Conservation (phyloP, 2,329 filamentous ascomycete genomes). For the Hypoxylon sp. region DNA sequence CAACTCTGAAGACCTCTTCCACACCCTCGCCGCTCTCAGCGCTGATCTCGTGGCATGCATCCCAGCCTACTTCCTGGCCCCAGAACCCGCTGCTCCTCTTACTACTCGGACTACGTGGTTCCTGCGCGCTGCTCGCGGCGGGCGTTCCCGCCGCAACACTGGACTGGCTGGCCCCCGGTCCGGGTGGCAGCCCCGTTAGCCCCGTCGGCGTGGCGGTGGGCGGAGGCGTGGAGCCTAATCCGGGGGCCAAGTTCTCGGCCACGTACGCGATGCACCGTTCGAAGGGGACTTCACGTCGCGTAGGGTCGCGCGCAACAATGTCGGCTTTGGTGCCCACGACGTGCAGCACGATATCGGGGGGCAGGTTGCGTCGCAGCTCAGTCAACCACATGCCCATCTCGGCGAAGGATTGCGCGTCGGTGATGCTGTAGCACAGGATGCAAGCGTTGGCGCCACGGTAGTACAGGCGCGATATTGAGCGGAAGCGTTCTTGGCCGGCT, state of each 20-base stretch:
- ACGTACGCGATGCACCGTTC: slow-evolving; percentile 97
- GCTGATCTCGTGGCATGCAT: slow-evolving; percentile 96
- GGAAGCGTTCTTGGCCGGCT: slow-evolving; percentile 94
- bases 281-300: slow-evolving; percentile 86
- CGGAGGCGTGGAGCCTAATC: slow-evolving; percentile 76
- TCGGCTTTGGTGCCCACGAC: slow-evolving; percentile 97
- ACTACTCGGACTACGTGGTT: slow-evolving; percentile 72
- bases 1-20: slow-evolving; percentile 90
- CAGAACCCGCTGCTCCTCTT: slow-evolving; percentile 84
- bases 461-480: slow-evolving; percentile 94
- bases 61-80: slow-evolving; percentile 95
- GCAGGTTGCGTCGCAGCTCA: slow-evolving; percentile 85
- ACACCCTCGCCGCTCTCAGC: slow-evolving; percentile 96
- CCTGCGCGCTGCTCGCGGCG: slow-evolving; percentile 58
- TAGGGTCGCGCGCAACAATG: slow-evolving; percentile 87
- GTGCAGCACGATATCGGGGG: slow-evolving; percentile 85
- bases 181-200: slow-evolving; percentile 48
- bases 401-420: slow-evolving; percentile 84
- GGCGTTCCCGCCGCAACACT: slow-evolving; percentile 48
- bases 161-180: slow-evolving; percentile 50
- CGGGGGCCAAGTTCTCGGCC: slow-evolving; percentile 88
- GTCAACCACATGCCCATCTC: slow-evolving; percentile 94
- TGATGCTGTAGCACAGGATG: slow-evolving; percentile 95
- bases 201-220: slow-evolving; percentile 69
- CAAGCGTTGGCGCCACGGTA: slow-evolving; percentile 96